Conservation (phyloP, 345 rosid genomes). For the Camelina hispida region DNA sequence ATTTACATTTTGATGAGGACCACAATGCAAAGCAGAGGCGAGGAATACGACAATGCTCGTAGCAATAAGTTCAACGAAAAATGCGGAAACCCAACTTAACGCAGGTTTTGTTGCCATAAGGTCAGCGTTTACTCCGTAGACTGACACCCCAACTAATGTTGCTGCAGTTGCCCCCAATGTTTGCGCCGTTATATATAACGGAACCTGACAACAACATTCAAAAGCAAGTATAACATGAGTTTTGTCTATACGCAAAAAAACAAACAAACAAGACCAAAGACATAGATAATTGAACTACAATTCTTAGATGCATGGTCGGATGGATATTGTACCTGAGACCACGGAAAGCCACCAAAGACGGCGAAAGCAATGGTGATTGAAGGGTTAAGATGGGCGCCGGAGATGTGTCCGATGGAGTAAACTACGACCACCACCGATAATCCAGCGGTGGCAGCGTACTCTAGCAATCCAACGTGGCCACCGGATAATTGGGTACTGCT, state of each 20-base stretch:
- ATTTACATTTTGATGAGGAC: constrained; percentile 62
- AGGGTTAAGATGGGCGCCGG: constrained; percentile 91
- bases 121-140: constrained; percentile 62
- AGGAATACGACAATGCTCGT: constrained; percentile 72
- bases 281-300: too few species aligned
- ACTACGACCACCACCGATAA: constrained; percentile 65
- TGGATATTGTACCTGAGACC: constrained; percentile 60
- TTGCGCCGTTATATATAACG: constrained; percentile 75
- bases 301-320: background rate
- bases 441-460: constrained; percentile 77
- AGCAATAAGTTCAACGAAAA: constrained; percentile 79
- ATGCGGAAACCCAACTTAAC: constrained; percentile 63
- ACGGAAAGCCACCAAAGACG: constrained; percentile 67
- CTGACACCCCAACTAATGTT: constrained; percentile 55
- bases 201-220: constrained; percentile 51
- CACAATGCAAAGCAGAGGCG: constrained; percentile 57
- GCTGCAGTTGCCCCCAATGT: constrained; percentile 65
- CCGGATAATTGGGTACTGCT: constrained; percentile 59
- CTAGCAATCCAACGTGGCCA: constrained; percentile 68
- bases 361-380: constrained; percentile 84
- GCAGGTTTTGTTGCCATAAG: constrained; percentile 66
- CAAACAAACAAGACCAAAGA: background rate
- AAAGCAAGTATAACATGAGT: background rate
- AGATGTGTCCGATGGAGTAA: constrained; percentile 72
- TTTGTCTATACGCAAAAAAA: background rate